phyloP scores from a whole-genome alignment of 2,329 filamentous ascomycete genomes.

The Davidsoniella neocaledoniae region DNA sequence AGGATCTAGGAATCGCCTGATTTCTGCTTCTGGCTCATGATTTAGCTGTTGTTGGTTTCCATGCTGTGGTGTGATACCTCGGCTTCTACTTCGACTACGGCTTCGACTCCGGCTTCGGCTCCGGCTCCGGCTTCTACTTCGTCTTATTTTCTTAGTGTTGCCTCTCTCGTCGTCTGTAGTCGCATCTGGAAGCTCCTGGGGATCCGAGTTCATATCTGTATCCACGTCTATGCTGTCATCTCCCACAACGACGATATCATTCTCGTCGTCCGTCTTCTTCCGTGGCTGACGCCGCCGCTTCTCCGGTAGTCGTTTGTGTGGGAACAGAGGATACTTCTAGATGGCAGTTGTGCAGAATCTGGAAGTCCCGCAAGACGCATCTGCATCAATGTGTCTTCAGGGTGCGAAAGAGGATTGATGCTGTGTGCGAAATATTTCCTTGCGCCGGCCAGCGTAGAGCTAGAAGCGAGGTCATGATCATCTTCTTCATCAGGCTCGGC shows the following conservation, averaged over 20 bases:
- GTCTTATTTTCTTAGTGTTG: neutral
- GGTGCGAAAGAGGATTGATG: constrained; percentile 35
- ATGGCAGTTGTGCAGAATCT: constrained; percentile 26
- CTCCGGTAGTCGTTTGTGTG: constrained; percentile 22
- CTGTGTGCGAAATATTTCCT: constrained; percentile 3
- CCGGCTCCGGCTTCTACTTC: neutral
- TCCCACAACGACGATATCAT: neutral
- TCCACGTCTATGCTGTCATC: neutral
- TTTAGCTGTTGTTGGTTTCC: neutral
- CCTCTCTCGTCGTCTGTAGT: too few species aligned
- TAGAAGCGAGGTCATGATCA: neutral
- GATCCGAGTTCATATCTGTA: neutral
- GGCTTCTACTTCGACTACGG: neutral
- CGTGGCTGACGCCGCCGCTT: neutral
- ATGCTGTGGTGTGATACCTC: neutral
- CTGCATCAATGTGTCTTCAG: constrained; percentile 30
- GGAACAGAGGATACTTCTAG: constrained; percentile 24
- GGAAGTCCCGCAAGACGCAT: constrained; percentile 31
- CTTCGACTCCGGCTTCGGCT: constrained; percentile 1
- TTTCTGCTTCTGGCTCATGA: constrained; percentile 5
- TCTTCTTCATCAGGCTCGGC: neutral
- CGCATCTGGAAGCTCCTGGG: neutral
- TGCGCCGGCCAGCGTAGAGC: neutral
- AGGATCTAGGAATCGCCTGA: constrained; percentile 5
- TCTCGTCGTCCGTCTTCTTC: neutral